Evolutionary conservation across 2,329 filamentous ascomycete genomes (phyloP).

Genomic region (Triangularia verruculosa): DNA sequence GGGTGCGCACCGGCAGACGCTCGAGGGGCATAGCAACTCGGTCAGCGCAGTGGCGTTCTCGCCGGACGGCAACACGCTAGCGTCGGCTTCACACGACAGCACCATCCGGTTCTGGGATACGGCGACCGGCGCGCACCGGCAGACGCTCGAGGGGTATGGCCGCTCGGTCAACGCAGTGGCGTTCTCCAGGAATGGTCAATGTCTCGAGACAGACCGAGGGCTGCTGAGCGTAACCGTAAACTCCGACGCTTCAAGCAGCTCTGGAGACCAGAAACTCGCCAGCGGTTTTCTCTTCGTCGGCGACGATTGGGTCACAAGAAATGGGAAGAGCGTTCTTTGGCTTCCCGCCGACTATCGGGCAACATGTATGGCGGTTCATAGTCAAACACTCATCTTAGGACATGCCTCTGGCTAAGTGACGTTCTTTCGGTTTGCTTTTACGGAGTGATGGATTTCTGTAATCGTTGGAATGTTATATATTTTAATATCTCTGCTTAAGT

Average conservation of each 20-base stretch:
- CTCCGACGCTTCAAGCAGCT: not conserved
- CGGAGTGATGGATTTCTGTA: slow-evolving; percentile 8
- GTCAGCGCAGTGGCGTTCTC: slow-evolving; percentile 14
- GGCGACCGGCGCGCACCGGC: slow-evolving; percentile 14
- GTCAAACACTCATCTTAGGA: not conserved
- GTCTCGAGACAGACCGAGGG: slow-evolving; percentile 4
- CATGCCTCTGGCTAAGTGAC: not conserved
- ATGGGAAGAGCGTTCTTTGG: slow-evolving; percentile 8
- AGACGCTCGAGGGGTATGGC: slow-evolving; percentile 28
- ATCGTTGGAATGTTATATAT: slow-evolving; percentile 6
- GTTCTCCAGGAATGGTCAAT: slow-evolving; percentile 4
- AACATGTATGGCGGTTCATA: not conserved
- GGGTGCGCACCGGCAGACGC: slow-evolving; percentile 8
- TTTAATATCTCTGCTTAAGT: slow-evolving; percentile 7
- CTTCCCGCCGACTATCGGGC: slow-evolving; percentile 1
- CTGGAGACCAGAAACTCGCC: not conserved
- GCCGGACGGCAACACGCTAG: slow-evolving; percentile 13
- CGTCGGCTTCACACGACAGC: not conserved
- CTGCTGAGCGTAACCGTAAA: not conserved
- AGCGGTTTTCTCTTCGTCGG: not conserved
- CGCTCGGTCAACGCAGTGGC: slow-evolving; percentile 12
- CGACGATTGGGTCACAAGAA: not conserved
- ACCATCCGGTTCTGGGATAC: slow-evolving; percentile 10
- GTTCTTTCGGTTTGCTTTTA: slow-evolving; percentile 12
- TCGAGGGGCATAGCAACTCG: slow-evolving; percentile 14